Percentiles rank a stretch among this genome's conserved stretches.
phyloP scores from a whole-genome alignment of 1,139 yeast species.

The Sugiyamaella castrensis region DNA sequence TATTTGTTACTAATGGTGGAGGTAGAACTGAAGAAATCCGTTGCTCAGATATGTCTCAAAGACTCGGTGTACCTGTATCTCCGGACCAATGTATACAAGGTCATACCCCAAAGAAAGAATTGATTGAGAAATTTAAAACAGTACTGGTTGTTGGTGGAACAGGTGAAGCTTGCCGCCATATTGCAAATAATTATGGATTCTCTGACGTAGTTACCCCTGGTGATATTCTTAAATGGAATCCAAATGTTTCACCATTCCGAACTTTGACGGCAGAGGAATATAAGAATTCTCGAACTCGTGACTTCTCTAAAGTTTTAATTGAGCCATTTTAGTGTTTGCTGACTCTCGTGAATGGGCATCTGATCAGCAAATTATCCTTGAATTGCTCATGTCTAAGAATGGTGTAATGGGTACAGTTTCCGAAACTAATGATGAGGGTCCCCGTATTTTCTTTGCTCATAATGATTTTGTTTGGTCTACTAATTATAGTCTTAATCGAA shows the following conservation, averaged over 20 bases:
- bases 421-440: constrained; percentile 70
- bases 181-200: constrained; percentile 75
- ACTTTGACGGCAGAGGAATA: constrained; percentile 69
- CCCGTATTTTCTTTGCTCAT: constrained; percentile 79
- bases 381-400: constrained; percentile 64
- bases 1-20: constrained; percentile 86
- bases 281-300: constrained; percentile 53
- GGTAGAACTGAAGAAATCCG: constrained; percentile 75
- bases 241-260: constrained; percentile 78
- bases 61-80: constrained; percentile 59
- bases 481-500: constrained; percentile 70
- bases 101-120: constrained; percentile 83
- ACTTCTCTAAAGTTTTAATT: constrained; percentile 59
- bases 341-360: constrained; percentile 89
- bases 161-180: constrained; percentile 75
- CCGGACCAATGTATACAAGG: constrained; percentile 83
- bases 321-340: constrained; percentile 76
- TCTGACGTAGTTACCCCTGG: constrained; percentile 73
- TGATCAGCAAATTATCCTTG: constrained; percentile 82
- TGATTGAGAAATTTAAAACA: constrained; percentile 60
- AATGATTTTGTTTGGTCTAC: constrained; percentile 90
- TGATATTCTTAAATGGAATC: constrained; percentile 81
- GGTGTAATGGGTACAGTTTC: constrained; percentile 83
- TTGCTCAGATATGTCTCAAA: constrained; percentile 60
- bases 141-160: constrained; percentile 85